Evolutionary conservation across 352 stramenopile genomes (phyloP).

Genomic region (Phytophthora lateralis): DNA sequence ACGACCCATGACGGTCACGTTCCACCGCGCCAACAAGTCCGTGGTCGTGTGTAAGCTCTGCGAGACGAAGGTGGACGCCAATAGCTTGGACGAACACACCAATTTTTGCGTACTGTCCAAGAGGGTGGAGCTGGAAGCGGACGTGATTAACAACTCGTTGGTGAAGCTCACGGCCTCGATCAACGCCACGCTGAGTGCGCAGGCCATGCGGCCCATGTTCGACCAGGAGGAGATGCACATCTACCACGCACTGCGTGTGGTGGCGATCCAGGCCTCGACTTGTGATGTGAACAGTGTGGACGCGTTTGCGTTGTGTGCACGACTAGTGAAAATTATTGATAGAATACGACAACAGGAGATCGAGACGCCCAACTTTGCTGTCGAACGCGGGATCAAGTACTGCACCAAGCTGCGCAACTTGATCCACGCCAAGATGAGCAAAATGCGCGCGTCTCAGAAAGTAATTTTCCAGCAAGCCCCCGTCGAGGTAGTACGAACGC

Average conservation of each 20-base stretch:
- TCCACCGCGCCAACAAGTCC: conserved; percentile 46
- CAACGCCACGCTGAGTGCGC: conserved; percentile 50
- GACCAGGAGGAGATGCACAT: conserved; percentile 67
- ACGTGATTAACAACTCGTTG: conserved; percentile 77
- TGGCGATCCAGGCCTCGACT: conserved; percentile 72
- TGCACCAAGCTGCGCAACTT: conserved; percentile 63
- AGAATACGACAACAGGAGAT: conserved; percentile 65
- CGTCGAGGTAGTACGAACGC: conserved; percentile 37
- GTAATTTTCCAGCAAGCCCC: conserved; percentile 67
- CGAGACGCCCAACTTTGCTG: conserved; percentile 45
- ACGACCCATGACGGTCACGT: conserved; percentile 71
- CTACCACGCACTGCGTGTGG: conserved; percentile 69
- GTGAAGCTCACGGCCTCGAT: conserved; percentile 62
- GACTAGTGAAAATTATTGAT: conserved; percentile 82
- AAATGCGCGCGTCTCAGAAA: conserved; percentile 86
- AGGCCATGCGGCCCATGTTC: conserved; percentile 50
- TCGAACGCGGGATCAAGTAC: conserved; percentile 66
- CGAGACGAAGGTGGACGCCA: conserved; percentile 74
- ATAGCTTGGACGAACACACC: conserved; percentile 71
- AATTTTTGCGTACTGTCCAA: conserved; percentile 84
- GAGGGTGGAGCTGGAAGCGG: conserved; percentile 73
- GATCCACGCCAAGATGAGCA: conserved; percentile 89
- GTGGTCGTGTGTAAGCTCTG: conserved; percentile 84
- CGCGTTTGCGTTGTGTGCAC: conserved; percentile 75
- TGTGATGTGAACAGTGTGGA: conserved; percentile 80